Percentiles rank a stretch among this genome's conserved stretches.
Evolutionary conservation across 192 early-diverging fungal species (phyloP).

Genomic region (Podila epigama): DNA sequence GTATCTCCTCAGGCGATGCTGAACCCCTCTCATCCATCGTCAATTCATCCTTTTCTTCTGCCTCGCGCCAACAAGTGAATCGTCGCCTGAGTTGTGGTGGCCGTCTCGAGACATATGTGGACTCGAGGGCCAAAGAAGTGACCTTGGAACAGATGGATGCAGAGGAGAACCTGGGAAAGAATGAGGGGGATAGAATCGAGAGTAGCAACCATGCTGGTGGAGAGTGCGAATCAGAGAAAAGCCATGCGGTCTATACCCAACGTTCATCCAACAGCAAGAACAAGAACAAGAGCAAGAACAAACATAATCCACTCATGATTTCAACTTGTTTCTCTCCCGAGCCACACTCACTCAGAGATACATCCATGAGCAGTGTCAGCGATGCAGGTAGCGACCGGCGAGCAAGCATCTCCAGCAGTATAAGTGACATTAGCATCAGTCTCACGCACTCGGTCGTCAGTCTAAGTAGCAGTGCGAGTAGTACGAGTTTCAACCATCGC

Average conservation of each 20-base stretch:
- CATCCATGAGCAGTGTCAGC: conserved; percentile 17
- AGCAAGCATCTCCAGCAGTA: conserved; percentile 3
- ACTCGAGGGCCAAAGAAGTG: too few relatives aligned
- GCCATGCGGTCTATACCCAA: neutral
- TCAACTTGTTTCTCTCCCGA: conserved; percentile 1
- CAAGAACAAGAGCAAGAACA: neutral
- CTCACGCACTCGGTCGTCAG: neutral
- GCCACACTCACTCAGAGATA: neutral
- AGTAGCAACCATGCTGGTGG: too few relatives aligned
- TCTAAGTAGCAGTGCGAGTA: neutral
- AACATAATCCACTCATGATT: neutral
- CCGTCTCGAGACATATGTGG: conserved; percentile 4
- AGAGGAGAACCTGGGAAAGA: too few relatives aligned
- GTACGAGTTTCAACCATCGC: neutral
- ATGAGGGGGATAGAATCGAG: too few relatives aligned
- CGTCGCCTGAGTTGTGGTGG: conserved; percentile 9
- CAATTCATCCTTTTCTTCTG: neutral
- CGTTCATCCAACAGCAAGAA: neutral
- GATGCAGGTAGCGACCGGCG: conserved; percentile 5
- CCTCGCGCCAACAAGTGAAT: neutral
- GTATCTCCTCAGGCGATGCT: neutral
- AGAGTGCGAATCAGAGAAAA: too few relatives aligned
- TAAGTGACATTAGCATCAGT: conserved; percentile 12
- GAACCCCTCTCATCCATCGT: neutral
- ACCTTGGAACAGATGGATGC: too few relatives aligned